Evolutionary conservation across 441 rosid genomes (phyloP).

Genomic region (Erodium moschatum): DNA sequence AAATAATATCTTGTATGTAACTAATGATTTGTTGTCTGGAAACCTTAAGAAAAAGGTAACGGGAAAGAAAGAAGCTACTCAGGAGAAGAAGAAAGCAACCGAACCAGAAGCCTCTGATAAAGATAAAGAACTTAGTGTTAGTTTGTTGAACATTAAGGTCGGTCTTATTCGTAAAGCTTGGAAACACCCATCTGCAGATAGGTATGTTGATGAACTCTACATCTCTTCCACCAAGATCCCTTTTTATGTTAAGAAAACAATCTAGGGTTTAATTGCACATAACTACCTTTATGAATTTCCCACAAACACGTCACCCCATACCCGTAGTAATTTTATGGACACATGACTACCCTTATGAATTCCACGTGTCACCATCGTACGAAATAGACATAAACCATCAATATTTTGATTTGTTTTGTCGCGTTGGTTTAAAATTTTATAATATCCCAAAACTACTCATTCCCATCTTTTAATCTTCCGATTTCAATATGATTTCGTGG

Average conservation of each 20-base stretch:
- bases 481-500: too few relatives aligned
- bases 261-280: too few relatives aligned
- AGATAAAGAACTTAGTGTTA: slow-evolving; percentile 73
- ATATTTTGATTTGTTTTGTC: too few relatives aligned
- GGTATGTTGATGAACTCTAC: slow-evolving; percentile 37
- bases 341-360: too few relatives aligned
- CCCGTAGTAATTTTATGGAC: too few relatives aligned
- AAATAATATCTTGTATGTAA: background rate
- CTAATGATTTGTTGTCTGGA: slow-evolving; percentile 9
- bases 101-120: slow-evolving; percentile 49
- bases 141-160: slow-evolving; percentile 79
- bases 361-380: too few relatives aligned
- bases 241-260: slow-evolving; percentile 4
- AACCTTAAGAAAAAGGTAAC: slow-evolving; percentile 42
- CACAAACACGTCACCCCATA: too few relatives aligned
- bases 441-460: too few relatives aligned
- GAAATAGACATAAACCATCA: too few relatives aligned
- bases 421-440: too few relatives aligned
- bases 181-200: slow-evolving; percentile 99
- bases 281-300: too few relatives aligned
- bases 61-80: slow-evolving; percentile 35
- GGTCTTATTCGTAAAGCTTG: slow-evolving; percentile 84
- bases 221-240: slow-evolving; percentile 8
- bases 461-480: too few relatives aligned
- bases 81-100: slow-evolving; percentile 53